Evolutionary conservation across 2,329 filamentous ascomycete species (phyloP).

Genomic region (Aspergillus bombycis): DNA sequence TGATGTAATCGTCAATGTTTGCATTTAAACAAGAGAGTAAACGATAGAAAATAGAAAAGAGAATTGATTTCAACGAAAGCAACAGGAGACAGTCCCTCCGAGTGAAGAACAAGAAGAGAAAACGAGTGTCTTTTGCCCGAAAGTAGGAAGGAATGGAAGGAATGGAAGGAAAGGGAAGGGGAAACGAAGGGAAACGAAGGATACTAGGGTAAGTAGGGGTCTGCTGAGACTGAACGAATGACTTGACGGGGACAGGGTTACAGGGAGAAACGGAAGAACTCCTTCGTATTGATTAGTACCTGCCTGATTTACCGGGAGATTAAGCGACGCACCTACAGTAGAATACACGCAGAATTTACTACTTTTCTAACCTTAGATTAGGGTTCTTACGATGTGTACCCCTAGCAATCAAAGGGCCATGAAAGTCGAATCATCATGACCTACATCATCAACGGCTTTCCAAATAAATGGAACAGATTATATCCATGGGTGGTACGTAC

Average conservation of each 20-base stretch:
- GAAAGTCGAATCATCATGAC: not conserved
- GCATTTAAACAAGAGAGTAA: not conserved
- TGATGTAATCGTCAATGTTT: not conserved
- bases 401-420: not conserved
- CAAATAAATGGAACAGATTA: not conserved
- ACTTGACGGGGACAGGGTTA: constrained; percentile 2
- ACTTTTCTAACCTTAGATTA: not conserved
- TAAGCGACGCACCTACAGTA: constrained; percentile 13
- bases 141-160: constrained; percentile 12
- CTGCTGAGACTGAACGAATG: constrained; percentile 5
- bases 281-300: constrained; percentile 2
- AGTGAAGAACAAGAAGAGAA: constrained; percentile 12
- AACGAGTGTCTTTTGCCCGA: constrained; percentile 18
- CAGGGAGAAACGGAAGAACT: constrained; percentile 9
- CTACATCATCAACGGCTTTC: not conserved
- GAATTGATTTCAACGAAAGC: constrained; percentile 1
- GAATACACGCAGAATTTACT: not conserved
- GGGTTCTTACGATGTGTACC: not conserved
- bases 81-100: constrained; percentile 6
- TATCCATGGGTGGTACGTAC: constrained; percentile 1
- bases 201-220: constrained; percentile 4
- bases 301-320: constrained; percentile 1
- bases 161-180: constrained; percentile 14
- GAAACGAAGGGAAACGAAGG: constrained; percentile 17
- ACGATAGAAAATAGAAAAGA: not conserved